A percentile compares a stretch with the other conserved stretches of the same genome.
Conservation (phyloP, 1,284 basidiomycete species). For the Trichosporon asahii region DNA sequence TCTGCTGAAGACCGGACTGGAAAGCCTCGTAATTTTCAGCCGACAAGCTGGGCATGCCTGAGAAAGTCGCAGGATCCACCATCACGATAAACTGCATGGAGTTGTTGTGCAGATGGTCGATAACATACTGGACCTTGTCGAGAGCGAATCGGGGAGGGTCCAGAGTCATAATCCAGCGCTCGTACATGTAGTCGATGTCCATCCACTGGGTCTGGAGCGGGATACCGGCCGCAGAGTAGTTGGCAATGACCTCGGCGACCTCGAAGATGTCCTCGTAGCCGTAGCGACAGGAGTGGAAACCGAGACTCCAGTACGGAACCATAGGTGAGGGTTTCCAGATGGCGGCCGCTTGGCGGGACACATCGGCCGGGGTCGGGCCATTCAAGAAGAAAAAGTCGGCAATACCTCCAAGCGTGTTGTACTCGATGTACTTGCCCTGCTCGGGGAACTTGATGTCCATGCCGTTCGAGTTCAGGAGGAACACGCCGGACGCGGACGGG, state of each 20-base stretch:
- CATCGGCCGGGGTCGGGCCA: slow-evolving; percentile 21
- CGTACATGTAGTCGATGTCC: slow-evolving; percentile 64
- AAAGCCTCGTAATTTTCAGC: slow-evolving; percentile 58
- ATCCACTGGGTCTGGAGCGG: slow-evolving; percentile 32
- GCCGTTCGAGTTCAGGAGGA: slow-evolving; percentile 37
- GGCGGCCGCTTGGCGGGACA: slow-evolving; percentile 20
- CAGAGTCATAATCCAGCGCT: slow-evolving; percentile 63
- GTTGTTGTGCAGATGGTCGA: slow-evolving; percentile 60
- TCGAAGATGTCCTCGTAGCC: slow-evolving; percentile 36
- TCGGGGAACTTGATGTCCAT: slow-evolving; percentile 36
- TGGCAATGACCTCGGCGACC: slow-evolving; percentile 33
- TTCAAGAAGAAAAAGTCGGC: slow-evolving; percentile 35
- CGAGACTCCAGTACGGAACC: slow-evolving; percentile 40
- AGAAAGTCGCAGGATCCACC: slow-evolving; percentile 65
- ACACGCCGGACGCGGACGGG: slow-evolving; percentile 52
- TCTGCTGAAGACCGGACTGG: slow-evolving; percentile 57
- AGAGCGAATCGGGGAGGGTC: slow-evolving; percentile 67
- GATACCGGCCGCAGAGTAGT: slow-evolving; percentile 33
- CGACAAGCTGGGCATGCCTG: slow-evolving; percentile 17
- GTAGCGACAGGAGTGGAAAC: slow-evolving; percentile 40
- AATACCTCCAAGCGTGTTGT: slow-evolving; percentile 34
- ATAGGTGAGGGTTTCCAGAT: slow-evolving; percentile 30
- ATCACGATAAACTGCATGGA: slow-evolving; percentile 64
- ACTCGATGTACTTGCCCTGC: slow-evolving; percentile 32
- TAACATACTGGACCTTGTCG: slow-evolving; percentile 63